Evolutionary conservation across 2,329 filamentous ascomycete genomes (phyloP).

Genomic region (Calycina herbarum): DNA sequence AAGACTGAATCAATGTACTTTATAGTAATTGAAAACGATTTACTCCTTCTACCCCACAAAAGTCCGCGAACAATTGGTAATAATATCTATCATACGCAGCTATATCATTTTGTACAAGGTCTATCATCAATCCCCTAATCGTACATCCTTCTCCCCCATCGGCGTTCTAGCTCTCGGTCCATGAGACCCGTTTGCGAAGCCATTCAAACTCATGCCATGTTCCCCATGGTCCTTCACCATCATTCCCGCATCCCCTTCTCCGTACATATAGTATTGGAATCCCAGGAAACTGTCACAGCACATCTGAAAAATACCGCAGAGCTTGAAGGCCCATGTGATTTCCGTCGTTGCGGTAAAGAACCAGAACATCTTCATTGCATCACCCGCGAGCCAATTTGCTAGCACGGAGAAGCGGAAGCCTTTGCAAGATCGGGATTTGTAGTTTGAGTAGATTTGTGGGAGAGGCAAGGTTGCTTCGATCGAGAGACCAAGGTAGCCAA

Average conservation of each 20-base stretch:
- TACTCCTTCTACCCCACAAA: neutral
- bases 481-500: slow-evolving; percentile 74
- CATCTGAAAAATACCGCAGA: slow-evolving; percentile 80
- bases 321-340: slow-evolving; percentile 78
- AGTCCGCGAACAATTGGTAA: neutral
- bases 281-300: slow-evolving; percentile 73
- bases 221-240: slow-evolving; percentile 28
- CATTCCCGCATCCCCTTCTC: slow-evolving; percentile 44
- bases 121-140: slow-evolving; percentile 26
- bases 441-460: slow-evolving; percentile 75
- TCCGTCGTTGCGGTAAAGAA: slow-evolving; percentile 71
- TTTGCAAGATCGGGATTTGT: slow-evolving; percentile 66
- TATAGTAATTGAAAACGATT: neutral
- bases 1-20: neutral
- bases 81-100: slow-evolving; percentile 11
- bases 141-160: slow-evolving; percentile 34
- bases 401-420: slow-evolving; percentile 77
- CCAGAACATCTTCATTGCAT: slow-evolving; percentile 85
- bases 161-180: slow-evolving; percentile 20
- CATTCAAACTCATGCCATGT: slow-evolving; percentile 13
- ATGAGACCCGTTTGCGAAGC: slow-evolving; percentile 12
- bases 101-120: slow-evolving; percentile 10
- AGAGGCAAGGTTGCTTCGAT: slow-evolving; percentile 81
- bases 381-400: slow-evolving; percentile 75
- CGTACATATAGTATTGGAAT: slow-evolving; percentile 71